Conservation (phyloP, 768 basidiomycete genomes). For the Fistulinella prunicolor region DNA sequence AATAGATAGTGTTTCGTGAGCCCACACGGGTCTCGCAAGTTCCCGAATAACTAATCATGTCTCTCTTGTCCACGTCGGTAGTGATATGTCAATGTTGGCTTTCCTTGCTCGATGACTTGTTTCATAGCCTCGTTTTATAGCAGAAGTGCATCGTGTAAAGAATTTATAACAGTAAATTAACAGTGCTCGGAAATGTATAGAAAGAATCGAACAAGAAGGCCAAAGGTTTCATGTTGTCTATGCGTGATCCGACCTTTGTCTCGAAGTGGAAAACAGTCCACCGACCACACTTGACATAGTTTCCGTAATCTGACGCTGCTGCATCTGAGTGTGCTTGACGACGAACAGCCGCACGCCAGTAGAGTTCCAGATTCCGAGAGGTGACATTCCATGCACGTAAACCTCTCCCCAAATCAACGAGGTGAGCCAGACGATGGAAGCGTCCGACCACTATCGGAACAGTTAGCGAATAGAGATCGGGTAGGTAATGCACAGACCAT, state of each 20-base stretch:
- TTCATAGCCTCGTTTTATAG: background rate
- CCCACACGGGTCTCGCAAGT: background rate
- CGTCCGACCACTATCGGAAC: slow-evolving; percentile 77
- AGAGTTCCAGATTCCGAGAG: slow-evolving; percentile 85
- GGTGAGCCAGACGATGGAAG: slow-evolving; percentile 88
- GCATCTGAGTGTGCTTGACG: slow-evolving; percentile 78
- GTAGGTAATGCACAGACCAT: slow-evolving; percentile 40
- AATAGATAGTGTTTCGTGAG: background rate
- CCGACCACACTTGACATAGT: slow-evolving; percentile 81
- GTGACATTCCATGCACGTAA: slow-evolving; percentile 86
- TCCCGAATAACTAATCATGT: background rate
- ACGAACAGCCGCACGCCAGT: slow-evolving; percentile 89
- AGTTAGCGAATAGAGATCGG: background rate
- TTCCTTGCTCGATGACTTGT: background rate
- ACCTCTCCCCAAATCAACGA: slow-evolving; percentile 95
- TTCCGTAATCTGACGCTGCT: slow-evolving; percentile 70
- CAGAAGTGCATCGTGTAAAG: background rate
- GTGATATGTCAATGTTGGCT: no score
- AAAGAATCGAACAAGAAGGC: background rate
- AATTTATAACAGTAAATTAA: background rate
- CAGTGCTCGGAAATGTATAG: background rate
- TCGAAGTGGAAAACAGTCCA: slow-evolving; percentile 56
- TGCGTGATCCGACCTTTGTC: slow-evolving; percentile 27
- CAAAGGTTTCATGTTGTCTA: slow-evolving; percentile 6
- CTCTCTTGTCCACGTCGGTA: no score